Base-by-base conservation (phyloP, 345 rosid species). In the Salix purpurea region DNA sequence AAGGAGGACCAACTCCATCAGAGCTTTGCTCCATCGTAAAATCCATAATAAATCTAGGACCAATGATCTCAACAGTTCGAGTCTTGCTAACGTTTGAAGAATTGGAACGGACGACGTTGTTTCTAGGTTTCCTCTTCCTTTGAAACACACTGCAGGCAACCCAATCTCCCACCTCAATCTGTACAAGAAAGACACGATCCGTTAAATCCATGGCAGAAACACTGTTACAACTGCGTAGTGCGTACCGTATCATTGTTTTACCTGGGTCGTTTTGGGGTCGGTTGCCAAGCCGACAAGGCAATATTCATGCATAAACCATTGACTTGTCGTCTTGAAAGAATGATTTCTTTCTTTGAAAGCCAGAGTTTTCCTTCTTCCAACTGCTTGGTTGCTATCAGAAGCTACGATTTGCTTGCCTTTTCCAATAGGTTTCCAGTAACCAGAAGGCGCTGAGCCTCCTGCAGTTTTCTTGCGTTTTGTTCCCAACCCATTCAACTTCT, bases 291-390 rank as follows among this genome's bases (percentile, higher is more conserved):
- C 86, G 1, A 70, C 60, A 80, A 88, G 93, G 79, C 77, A 78
- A 68, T 86, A 89, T 74, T 93, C 90, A 40, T 86, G 90, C 94
- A 95, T 83, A 75, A 84, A 32, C 99, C 99, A 95, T 56, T 77
- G 84, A 7, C 81, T 79, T 70, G 68, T 87, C 21, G 77, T 65
- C 40, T 40, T 69, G 67, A 72, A 46, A 69, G 84, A 81, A 36
- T 19, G 80, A 15, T 84, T 86, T 50, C 82, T 71, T 74, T 87
- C 44, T 18, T 77, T 44, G 90, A 90, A 95, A 77, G 74, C 74
- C 73, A 91, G 77, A 61, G 91, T 83, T 81, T 69, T 91, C 82
- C 83, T 89, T 65, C 78, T 65, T 39, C 97, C 99, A 68, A 88
- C 76, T 2, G 73, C 72, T 46, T 82, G 87, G 72, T 74, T 77